These are phyloP conservation scores for Ophiorrhiza pumila DNA, from an alignment of 257 asterid genomes.

Conservation along the genomic window DNA sequence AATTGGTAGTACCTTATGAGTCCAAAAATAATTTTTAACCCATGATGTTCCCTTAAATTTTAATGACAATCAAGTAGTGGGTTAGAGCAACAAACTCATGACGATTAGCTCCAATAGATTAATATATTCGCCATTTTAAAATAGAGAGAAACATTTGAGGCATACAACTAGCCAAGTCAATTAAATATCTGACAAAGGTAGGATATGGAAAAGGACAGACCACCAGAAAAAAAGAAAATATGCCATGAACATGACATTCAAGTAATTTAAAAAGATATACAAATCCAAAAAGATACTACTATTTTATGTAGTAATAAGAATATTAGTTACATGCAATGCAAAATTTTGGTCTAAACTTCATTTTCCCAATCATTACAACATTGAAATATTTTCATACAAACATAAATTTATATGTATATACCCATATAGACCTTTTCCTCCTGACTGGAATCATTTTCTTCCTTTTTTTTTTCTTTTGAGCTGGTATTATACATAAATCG, in stretches of 20 bases:
- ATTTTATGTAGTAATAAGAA: not conserved
- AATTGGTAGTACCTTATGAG: slow-evolving; percentile 9
- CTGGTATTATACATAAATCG: not conserved
- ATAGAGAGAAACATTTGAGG: slow-evolving; percentile 23
- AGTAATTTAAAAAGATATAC: slow-evolving; percentile 28
- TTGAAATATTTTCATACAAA: not conserved
- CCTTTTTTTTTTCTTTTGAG: no score
- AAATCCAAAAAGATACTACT: slow-evolving; percentile 14
- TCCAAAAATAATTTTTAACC: slow-evolving; percentile 16
- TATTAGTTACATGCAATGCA: not conserved
- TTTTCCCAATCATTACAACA: not conserved
- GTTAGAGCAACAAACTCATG: slow-evolving; percentile 12
- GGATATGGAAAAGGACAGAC: slow-evolving; percentile 47
- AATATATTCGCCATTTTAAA: slow-evolving; percentile 28
- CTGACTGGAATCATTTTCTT: no score
- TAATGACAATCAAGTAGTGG: not conserved
- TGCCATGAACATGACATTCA: slow-evolving; percentile 42
- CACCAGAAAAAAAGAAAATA: slow-evolving; percentile 39
- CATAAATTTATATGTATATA: not conserved
- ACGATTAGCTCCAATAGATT: not conserved
- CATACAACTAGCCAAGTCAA: slow-evolving; percentile 27
- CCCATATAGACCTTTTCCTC: not conserved
- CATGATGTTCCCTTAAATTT: slow-evolving; percentile 14
- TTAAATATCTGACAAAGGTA: slow-evolving; percentile 27
- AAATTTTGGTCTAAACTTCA: not conserved